Evolutionary conservation across 106 monocot species (phyloP), one percentile per base, ranked within the genome.

Genomic region (Platanthera zijinensis): DNA sequence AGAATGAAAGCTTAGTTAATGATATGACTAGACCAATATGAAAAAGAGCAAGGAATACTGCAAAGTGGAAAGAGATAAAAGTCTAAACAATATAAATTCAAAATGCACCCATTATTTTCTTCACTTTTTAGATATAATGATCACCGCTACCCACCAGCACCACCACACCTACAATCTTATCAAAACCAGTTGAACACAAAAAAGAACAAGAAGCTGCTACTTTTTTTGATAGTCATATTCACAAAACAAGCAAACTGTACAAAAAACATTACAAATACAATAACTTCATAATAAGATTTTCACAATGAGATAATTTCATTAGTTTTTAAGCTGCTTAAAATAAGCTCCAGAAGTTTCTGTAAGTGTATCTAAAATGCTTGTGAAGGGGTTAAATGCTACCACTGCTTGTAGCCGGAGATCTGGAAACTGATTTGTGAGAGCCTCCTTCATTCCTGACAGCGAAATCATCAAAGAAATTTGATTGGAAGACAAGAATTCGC

Each of bases 311-410:
- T 39, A 39, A 39, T 3, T 39, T 39, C 39, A 39, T 39, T 1
- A 39, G 39, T 39, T 39, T 39, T 39, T 39, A 39, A 39, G 39
- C 39, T 91, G 82, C 80, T 90, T 90, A 73, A 96, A 90, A 76
- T 96, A 93, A 96, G 89, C 66, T 92, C 80, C 19, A 96, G 9
- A 71, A 96, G 90, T 68, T 96, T 96, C 74, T 89, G 92, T n/a
- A 9, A 90, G 73, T 14, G 96, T 96, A 32, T 89, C 92, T 75
- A 93, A 86, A 50, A 90, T 67, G 69, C 90, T 96, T 22, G 90
- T 90, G 51, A 96, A 89, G 2, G 96, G 96, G 66, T 96, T 83
- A 14, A 96, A 30, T 77, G 78, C 78, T 0, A 96, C 52, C 6
- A 90, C 39, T 7, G 61, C 62, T 74, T 86, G 92, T 28, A 93